Evolutionary conservation across 75 land plant genomes (phyloP).

Genomic region (Cunninghamia lanceolata): DNA sequence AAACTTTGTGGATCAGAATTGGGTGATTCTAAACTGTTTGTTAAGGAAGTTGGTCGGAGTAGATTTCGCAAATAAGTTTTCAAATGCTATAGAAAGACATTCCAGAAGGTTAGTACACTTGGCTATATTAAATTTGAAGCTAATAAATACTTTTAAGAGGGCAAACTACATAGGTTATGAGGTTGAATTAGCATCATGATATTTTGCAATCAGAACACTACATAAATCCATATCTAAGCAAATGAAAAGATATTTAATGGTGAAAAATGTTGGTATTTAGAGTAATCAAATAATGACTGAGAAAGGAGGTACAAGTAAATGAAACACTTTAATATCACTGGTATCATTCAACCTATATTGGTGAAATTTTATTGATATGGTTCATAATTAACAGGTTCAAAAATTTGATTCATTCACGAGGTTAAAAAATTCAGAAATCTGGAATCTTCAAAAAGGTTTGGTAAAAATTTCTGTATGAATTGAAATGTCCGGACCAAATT

Average conservation of each 20-base stretch:
- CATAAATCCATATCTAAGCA: neutral
- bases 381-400: neutral
- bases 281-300: neutral
- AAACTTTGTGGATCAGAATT: neutral
- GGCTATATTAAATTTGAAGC: neutral
- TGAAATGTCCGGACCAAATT: no score
- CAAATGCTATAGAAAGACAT: neutral
- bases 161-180: neutral
- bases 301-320: neutral
- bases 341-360: neutral
- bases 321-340: neutral
- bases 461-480: no score
- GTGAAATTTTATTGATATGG: neutral
- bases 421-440: no score
- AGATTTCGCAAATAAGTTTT: neutral
- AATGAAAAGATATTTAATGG: neutral
- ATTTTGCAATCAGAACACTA: neutral
- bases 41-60: neutral
- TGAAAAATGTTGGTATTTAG: neutral
- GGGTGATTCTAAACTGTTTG: slow-evolving; percentile 2
- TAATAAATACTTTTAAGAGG: neutral
- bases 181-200: neutral
- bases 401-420: no score
- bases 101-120: neutral
- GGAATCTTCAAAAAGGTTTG: no score